phyloP scores from a whole-genome alignment of 805 yeast species.

The Yamadazyma kitorensis region DNA sequence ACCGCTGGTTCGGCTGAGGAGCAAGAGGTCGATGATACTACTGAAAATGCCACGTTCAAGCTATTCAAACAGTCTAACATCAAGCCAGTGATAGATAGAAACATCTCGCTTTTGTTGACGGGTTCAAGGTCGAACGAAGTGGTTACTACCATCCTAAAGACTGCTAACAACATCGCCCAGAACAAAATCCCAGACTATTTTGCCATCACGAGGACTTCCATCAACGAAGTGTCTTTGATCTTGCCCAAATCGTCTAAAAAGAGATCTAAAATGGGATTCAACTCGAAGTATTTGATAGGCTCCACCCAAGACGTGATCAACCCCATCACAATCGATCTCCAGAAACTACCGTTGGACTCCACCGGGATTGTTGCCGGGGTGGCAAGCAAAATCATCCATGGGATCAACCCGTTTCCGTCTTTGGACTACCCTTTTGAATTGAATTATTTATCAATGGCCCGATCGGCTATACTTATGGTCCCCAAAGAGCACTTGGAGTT shows the following conservation, averaged over 20 bases:
- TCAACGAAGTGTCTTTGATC: slow-evolving; percentile 48
- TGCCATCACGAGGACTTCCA: slow-evolving; percentile 51
- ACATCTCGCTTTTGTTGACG: slow-evolving; percentile 46
- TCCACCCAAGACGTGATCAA: slow-evolving; percentile 53
- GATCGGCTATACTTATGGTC: slow-evolving; percentile 57
- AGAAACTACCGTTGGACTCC: slow-evolving; percentile 52
- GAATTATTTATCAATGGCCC: slow-evolving; percentile 60
- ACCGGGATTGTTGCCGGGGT: slow-evolving; percentile 69
- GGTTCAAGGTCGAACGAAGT: slow-evolving; percentile 57
- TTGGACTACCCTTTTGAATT: slow-evolving; percentile 37
- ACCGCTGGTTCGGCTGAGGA: too few relatives aligned
- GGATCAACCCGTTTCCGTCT: slow-evolving; percentile 17
- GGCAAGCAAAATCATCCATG: slow-evolving; percentile 47
- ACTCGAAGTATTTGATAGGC: slow-evolving; percentile 46
- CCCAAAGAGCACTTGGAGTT: slow-evolving; percentile 46
- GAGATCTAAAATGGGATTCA: slow-evolving; percentile 38
- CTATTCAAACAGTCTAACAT: slow-evolving; percentile 36
- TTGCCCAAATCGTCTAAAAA: slow-evolving; percentile 40
- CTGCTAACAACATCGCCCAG: slow-evolving; percentile 37
- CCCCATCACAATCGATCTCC: slow-evolving; percentile 57
- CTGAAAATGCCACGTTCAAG: slow-evolving; percentile 33
- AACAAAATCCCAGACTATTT: slow-evolving; percentile 40
- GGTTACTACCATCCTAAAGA: slow-evolving; percentile 37
- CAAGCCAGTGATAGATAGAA: slow-evolving; percentile 41
- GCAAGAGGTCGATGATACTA: slow-evolving; percentile 1